Evolutionary conservation across 1,284 basidiomycete species (phyloP).

Genomic region (Anthracocystis setariae): DNA sequence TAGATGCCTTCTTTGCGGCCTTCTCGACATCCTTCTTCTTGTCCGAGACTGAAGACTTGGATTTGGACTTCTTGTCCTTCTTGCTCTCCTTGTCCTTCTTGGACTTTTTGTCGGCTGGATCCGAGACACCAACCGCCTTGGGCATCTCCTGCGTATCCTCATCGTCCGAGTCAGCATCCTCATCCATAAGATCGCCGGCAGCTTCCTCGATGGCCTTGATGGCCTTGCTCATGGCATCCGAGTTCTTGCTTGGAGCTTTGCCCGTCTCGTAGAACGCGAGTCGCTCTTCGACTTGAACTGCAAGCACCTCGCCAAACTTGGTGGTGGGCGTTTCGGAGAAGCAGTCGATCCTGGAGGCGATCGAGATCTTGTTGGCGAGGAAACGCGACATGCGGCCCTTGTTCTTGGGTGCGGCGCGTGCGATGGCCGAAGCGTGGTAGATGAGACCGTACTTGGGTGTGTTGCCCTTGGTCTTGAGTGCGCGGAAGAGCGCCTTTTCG

Average conservation of each 20-base stretch:
- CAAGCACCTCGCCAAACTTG: conserved; percentile 94
- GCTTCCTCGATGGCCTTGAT: conserved; percentile 80
- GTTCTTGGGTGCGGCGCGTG: conserved; percentile 91
- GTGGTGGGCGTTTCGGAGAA: conserved; percentile 85
- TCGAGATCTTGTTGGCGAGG: conserved; percentile 98
- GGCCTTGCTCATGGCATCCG: conserved; percentile 79
- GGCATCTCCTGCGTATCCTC: conserved; percentile 72
- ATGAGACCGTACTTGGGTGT: conserved; percentile 82
- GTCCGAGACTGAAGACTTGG: conserved; percentile 48
- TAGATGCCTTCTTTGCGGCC: conserved; percentile 62
- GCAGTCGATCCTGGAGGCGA: conserved; percentile 97
- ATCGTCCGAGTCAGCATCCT: conserved; percentile 73
- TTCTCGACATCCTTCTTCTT: conserved; percentile 54
- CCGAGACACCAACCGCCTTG: conserved; percentile 54
- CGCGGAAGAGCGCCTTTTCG: conserved; percentile 97
- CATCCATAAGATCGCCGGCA: conserved; percentile 76
- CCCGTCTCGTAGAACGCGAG: conserved; percentile 86
- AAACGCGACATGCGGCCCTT: conserved; percentile 84
- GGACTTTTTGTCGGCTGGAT: conserved; percentile 67
- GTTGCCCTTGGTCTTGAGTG: conserved; percentile 98
- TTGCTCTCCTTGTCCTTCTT: conserved; percentile 75
- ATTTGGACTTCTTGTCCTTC: conserved; percentile 76
- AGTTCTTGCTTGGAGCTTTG: conserved; percentile 64
- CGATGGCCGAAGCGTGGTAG: conserved; percentile 80
- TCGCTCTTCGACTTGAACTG: conserved; percentile 93